phyloP scores from a whole-genome alignment of 805 yeast species.

The Ogataea methanolica region DNA sequence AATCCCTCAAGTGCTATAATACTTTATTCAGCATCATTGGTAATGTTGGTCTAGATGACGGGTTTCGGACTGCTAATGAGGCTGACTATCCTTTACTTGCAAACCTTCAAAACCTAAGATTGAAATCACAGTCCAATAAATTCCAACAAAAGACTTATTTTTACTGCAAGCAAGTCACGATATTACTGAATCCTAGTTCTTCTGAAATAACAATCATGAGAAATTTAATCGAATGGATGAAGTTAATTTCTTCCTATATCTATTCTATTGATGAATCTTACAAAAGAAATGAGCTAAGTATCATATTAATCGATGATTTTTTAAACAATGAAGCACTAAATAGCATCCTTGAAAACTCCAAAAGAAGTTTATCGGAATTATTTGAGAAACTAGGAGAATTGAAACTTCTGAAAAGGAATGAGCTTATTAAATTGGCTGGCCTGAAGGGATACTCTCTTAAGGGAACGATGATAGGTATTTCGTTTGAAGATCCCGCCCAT shows the following conservation, averaged over 20 bases:
- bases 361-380: conserved; percentile 22
- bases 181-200: conserved; percentile 23
- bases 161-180: conserved; percentile 16
- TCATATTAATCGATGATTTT: conserved; percentile 38
- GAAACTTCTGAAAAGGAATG: conserved; percentile 42
- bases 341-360: conserved; percentile 16
- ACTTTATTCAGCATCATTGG: conserved; percentile 31
- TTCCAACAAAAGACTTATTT: conserved; percentile 19
- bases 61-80: conserved; percentile 8
- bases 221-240: conserved; percentile 27
- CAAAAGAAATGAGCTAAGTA: conserved; percentile 38
- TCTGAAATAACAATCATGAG: conserved; percentile 26
- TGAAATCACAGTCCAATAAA: conserved; percentile 3
- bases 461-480: conserved; percentile 26
- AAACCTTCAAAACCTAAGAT: conserved; percentile 5
- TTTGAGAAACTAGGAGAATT: conserved; percentile 46
- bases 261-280: conserved; percentile 20
- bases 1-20: conserved; percentile 51
- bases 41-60: conserved; percentile 11
- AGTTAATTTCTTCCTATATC: conserved; percentile 20
- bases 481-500: conserved; percentile 4
- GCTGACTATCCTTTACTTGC: conserved; percentile 10
- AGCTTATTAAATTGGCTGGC: conserved; percentile 32
- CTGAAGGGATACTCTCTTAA: conserved; percentile 25
- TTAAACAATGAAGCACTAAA: conserved; percentile 19